Conservation (phyloP, 495 filamentous ascomycete genomes). For the Thozetella sp. region DNA sequence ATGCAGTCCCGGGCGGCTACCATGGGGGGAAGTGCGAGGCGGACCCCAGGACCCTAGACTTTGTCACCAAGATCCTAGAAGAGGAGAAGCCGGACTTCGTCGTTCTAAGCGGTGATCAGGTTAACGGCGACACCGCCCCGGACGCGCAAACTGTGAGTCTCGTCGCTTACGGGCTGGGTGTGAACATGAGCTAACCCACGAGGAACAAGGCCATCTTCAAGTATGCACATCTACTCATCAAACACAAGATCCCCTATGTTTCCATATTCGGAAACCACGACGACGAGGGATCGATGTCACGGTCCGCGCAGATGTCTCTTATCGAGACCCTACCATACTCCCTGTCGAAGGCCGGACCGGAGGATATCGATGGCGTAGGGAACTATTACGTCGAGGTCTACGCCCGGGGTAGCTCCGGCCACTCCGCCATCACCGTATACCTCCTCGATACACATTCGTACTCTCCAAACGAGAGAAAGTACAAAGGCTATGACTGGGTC, state of each 20-base stretch:
- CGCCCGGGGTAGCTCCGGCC: slow-evolving; percentile 72
- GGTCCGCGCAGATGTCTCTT: slow-evolving; percentile 78
- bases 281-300: slow-evolving; percentile 82
- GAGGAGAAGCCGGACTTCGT: slow-evolving; percentile 92
- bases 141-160: slow-evolving; percentile 77
- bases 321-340: slow-evolving; percentile 88
- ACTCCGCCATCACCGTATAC: slow-evolving; percentile 91
- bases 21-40: slow-evolving; percentile 84
- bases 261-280: slow-evolving; percentile 98
- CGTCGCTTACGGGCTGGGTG: neutral
- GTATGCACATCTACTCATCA: slow-evolving; percentile 81
- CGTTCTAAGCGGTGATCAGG: slow-evolving; percentile 88
- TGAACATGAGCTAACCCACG: neutral
- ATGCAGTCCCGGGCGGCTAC: slow-evolving; percentile 71
- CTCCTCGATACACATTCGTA: slow-evolving; percentile 92
- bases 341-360: slow-evolving; percentile 78
- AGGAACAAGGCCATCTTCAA: slow-evolving; percentile 79
- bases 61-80: slow-evolving; percentile 79
- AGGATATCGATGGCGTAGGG: slow-evolving; percentile 83
- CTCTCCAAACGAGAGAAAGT: slow-evolving; percentile 85
- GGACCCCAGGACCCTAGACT: slow-evolving; percentile 88
- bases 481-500: slow-evolving; percentile 91
- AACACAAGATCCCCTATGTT: slow-evolving; percentile 88
- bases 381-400: slow-evolving; percentile 95
- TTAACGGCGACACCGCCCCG: slow-evolving; percentile 89